Conservation (phyloP, 2,329 filamentous ascomycete species). For the Scedosporium apiospermum region DNA sequence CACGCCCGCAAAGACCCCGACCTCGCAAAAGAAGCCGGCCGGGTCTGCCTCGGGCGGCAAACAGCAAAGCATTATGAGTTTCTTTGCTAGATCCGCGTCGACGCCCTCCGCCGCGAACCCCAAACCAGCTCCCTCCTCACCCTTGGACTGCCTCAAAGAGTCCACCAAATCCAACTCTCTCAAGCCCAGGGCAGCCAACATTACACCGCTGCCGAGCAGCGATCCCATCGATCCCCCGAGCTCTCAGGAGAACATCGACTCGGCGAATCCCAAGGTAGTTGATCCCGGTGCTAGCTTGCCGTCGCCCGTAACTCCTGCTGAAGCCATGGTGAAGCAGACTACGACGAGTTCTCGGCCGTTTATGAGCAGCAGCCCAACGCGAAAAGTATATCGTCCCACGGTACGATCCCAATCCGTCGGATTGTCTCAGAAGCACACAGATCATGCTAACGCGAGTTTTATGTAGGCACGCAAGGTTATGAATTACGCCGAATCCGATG, state of each 20-base stretch:
- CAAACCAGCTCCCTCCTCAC: slow-evolving; percentile 21
- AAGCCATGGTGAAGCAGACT: slow-evolving; percentile 29
- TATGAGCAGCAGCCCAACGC: slow-evolving; percentile 61
- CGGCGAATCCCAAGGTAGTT: slow-evolving; percentile 28
- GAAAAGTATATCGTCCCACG: slow-evolving; percentile 50
- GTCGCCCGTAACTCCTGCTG: slow-evolving; percentile 31
- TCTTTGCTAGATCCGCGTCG: slow-evolving; percentile 29
- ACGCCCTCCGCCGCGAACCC: slow-evolving; percentile 22
- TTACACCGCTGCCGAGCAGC: slow-evolving; percentile 74
- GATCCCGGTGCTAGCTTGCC: slow-evolving; percentile 43
- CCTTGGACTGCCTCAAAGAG: slow-evolving; percentile 28
- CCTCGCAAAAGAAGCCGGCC: slow-evolving; percentile 15
- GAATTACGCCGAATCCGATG: slow-evolving; percentile 80
- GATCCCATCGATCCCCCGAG: slow-evolving; percentile 59
- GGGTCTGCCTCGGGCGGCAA: slow-evolving; percentile 18
- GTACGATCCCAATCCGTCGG: neutral
- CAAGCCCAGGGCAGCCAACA: slow-evolving; percentile 37
- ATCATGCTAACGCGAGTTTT: neutral
- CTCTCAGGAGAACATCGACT: slow-evolving; percentile 55
- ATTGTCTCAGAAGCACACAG: neutral
- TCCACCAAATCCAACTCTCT: slow-evolving; percentile 30
- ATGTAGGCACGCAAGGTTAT: slow-evolving; percentile 45
- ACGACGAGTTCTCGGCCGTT: slow-evolving; percentile 27
- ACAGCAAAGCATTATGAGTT: slow-evolving; percentile 33
- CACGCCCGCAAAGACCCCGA: slow-evolving; percentile 23